These are phyloP conservation scores for Paraconiothyrium brasiliense DNA, from an alignment of 2,329 filamentous ascomycete genomes.

Conservation along the genomic window DNA sequence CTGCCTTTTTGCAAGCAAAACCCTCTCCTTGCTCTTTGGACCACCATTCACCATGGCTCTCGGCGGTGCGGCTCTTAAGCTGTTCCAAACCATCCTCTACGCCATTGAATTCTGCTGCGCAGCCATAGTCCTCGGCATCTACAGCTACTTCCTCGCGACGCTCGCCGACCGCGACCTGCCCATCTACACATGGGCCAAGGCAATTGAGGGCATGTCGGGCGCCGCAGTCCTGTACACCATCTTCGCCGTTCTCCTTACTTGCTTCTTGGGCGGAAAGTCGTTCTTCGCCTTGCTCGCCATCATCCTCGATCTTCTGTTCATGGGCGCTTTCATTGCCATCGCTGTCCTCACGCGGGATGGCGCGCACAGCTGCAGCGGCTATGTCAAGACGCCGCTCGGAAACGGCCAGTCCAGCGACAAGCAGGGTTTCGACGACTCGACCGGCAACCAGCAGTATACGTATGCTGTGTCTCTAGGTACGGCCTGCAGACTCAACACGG, in stretches of 20 bases:
- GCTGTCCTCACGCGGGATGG: constrained; percentile 78
- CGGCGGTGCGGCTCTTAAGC: constrained; percentile 71
- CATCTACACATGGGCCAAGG: constrained; percentile 73
- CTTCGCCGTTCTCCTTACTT: constrained; percentile 76
- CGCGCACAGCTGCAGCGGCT: constrained; percentile 70
- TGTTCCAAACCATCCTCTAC: constrained; percentile 76
- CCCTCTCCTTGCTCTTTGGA: constrained; percentile 9
- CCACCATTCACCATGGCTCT: constrained; percentile 60
- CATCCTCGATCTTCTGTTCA: constrained; percentile 79
- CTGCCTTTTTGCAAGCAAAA: constrained; percentile 7
- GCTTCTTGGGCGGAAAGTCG: constrained; percentile 78
- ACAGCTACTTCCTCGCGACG: constrained; percentile 84
- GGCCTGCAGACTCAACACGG: constrained; percentile 80
- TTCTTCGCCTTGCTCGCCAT: constrained; percentile 79
- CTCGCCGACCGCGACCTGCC: constrained; percentile 70
- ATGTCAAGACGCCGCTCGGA: constrained; percentile 75
- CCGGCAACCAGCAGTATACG: constrained; percentile 52
- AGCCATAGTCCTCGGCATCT: constrained; percentile 76
- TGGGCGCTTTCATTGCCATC: constrained; percentile 81
- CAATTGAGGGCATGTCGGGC: constrained; percentile 77
- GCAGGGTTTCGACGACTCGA: constrained; percentile 58
- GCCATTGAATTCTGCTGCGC: constrained; percentile 76
- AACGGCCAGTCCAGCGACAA: constrained; percentile 63
- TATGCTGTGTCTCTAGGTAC: constrained; percentile 61
- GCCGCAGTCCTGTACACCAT: constrained; percentile 78